Conservation (phyloP, 2,329 filamentous ascomycete genomes). For the Penicillium digitatum region DNA sequence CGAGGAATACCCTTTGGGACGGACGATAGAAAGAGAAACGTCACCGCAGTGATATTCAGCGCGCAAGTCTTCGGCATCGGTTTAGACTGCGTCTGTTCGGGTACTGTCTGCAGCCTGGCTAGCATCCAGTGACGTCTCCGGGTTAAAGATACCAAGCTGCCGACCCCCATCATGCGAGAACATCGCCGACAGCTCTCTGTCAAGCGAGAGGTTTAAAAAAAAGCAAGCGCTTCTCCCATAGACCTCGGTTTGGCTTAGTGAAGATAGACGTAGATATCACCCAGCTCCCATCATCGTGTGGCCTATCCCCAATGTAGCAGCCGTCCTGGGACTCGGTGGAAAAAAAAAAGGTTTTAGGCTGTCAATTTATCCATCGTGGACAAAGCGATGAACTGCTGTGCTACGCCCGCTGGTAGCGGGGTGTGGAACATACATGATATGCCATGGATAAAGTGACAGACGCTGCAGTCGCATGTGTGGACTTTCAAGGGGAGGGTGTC, state of each 20-base stretch:
- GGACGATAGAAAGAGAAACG: conserved; percentile 42
- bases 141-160: conserved; percentile 14
- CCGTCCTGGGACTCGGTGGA: conserved; percentile 31
- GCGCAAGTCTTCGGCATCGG: conserved; percentile 23
- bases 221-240: conserved; percentile 21
- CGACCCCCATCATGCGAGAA: conserved; percentile 15
- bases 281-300: conserved; percentile 14
- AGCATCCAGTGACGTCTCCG: not conserved
- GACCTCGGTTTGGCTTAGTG: conserved; percentile 13
- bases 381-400: conserved; percentile 22
- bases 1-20: conserved; percentile 32
- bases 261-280: conserved; percentile 25
- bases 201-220: conserved; percentile 15
- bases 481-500: conserved; percentile 37
- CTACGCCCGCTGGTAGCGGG: conserved; percentile 17
- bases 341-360: conserved; percentile 34
- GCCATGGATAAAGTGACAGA: conserved; percentile 43
- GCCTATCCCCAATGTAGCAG: conserved; percentile 30
- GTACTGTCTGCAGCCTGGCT: not conserved
- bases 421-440: conserved; percentile 28
- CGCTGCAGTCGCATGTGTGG: conserved; percentile 45
- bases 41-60: conserved; percentile 46
- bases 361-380: conserved; percentile 21
- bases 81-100: not conserved
- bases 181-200: conserved; percentile 18